phyloP scores from a whole-genome alignment of 2,329 filamentous ascomycete species.

The Lecanoromycetidae sp. region DNA sequence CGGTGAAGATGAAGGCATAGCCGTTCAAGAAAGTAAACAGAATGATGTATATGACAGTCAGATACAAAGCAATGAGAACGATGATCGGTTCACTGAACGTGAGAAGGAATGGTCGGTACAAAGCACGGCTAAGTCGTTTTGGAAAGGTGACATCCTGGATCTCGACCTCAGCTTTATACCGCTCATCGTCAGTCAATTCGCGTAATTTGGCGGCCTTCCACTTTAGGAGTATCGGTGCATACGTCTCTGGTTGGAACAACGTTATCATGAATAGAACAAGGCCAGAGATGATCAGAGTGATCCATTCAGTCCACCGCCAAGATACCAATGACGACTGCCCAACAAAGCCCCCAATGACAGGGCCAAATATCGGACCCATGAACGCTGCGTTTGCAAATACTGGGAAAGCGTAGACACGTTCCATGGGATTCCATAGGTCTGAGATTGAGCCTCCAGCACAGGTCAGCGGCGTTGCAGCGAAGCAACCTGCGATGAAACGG shows the following conservation, averaged over 20 bases:
- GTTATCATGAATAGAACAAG: constrained; percentile 27
- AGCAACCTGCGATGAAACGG: constrained; percentile 39
- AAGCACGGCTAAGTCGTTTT: constrained; percentile 25
- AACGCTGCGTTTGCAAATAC: constrained; percentile 37
- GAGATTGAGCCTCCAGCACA: constrained; percentile 36
- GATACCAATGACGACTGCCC: constrained; percentile 26
- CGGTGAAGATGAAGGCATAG: constrained; percentile 40
- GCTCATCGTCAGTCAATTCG: constrained; percentile 31
- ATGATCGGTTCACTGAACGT: constrained; percentile 37
- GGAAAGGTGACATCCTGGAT: constrained; percentile 30
- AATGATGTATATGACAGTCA: constrained; percentile 37
- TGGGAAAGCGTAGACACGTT: constrained; percentile 39
- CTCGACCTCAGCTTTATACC: constrained; percentile 38
- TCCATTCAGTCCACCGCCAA: constrained; percentile 40
- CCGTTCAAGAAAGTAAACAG: constrained; percentile 39
- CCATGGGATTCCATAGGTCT: constrained; percentile 37
- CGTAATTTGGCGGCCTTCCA: constrained; percentile 35
- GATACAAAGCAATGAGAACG: constrained; percentile 34
- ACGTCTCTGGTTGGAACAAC: constrained; percentile 40
- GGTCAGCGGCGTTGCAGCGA: constrained; percentile 34
- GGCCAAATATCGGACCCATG: constrained; percentile 31
- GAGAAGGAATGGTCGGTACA: constrained; percentile 34
- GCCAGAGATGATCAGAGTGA: constrained; percentile 29
- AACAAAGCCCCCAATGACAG: constrained; percentile 36
- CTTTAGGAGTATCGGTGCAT: constrained; percentile 34